Evolutionary conservation across 371 early-diverging fungal species (phyloP), one percentile per base, ranked within the genome.

Genomic region (Mucor mucedo): DNA sequence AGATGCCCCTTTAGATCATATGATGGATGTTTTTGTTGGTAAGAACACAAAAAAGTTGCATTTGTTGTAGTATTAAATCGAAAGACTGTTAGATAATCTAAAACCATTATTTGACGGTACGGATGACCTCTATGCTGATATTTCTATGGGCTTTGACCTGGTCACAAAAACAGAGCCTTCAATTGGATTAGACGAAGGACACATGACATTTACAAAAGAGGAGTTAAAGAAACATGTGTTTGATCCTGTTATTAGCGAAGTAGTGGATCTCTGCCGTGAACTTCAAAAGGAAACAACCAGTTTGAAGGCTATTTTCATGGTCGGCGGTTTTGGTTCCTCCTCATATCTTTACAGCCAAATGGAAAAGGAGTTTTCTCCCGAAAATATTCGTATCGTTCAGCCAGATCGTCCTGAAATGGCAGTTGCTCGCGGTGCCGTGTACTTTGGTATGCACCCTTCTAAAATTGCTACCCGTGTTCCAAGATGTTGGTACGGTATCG

Each of bases 31-130:
- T 2, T 85, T 85, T 66, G 75, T 81, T 32, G 79, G 82, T 73
- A 74, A 70, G 21, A 21, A 41, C 14, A 14, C 28, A 27, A 45
- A 45, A 21, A 7, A 11, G n/a, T 33, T 1, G 42, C 21, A 11
- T 54, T 11, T 47, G 16, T 1, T 57, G 6, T 16, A 55, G 21
- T 21, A 21, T 21, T 21, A 21, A 21, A 0, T 21, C 1, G 21
- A 21, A 21, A 21, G n/a, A 35, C 52, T 33, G 30, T 11, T 58
- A 75, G 78, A 80, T 44, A 73, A 60, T 28, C 66, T 81, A 52
- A 84, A 84, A 55, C 86, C 84, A 2, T 65, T 73, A 11, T 84
- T 85, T 62, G 86, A 85, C 60, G 84, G 84, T 6, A 76, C 78
- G 2, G 86, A 85, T 32, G 84, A 79, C 47, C 67, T 78, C 14